Percentiles rank a stretch among this genome's conserved stretches.
These are phyloP conservation scores for Populus euphratica DNA, from an alignment of 345 rosid species.

Conservation along the genomic window DNA sequence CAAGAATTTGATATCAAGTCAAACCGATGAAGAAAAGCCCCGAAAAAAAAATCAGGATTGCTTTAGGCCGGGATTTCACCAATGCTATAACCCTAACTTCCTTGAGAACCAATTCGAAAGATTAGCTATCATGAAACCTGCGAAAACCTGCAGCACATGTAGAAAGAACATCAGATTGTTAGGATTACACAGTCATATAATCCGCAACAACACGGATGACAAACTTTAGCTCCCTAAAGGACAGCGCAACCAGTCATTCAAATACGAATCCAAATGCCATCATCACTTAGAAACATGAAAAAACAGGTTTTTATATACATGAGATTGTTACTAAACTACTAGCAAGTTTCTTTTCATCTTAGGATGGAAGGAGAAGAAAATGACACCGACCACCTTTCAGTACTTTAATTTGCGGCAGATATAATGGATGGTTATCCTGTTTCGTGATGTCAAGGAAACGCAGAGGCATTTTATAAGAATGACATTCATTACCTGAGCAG, in stretches of 20 bases:
- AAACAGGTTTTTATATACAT: too few species aligned
- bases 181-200: neutral
- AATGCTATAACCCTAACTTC: constrained; percentile 70
- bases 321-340: neutral
- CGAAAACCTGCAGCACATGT: constrained; percentile 63
- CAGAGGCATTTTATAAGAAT: neutral
- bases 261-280: neutral
- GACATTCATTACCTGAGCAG: constrained; percentile 50
- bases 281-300: neutral
- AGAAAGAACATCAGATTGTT: neutral
- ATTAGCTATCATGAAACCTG: constrained; percentile 89
- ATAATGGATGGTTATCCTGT: neutral
- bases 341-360: neutral
- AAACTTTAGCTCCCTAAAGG: neutral
- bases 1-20: constrained; percentile 6
- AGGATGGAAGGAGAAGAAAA: neutral
- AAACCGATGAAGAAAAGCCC: constrained; percentile 27
- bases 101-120: constrained; percentile 69
- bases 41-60: constrained; percentile 19
- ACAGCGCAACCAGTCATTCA: neutral
- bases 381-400: neutral
- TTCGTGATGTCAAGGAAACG: neutral
- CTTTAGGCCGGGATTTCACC: neutral
- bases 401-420: neutral
- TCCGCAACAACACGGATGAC: neutral